Conservation (phyloP, 257 asterid genomes). For the Cruciata laevipes region DNA sequence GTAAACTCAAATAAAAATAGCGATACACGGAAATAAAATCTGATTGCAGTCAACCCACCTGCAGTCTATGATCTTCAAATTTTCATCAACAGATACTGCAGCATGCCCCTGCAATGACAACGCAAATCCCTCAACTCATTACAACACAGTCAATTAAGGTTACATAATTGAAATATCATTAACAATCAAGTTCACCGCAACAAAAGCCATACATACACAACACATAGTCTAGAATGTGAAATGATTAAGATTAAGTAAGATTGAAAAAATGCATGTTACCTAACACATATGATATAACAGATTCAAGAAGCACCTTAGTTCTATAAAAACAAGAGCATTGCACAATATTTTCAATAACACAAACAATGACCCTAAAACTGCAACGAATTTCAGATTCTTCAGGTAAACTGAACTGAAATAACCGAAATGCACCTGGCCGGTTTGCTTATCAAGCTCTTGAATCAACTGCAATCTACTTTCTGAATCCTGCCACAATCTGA, state of each 20-base stretch:
- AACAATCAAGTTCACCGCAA: neutral
- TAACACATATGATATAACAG: neutral
- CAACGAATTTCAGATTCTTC: neutral
- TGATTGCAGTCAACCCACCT: conserved; percentile 35
- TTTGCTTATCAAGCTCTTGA: conserved; percentile 55
- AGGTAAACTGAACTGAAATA: neutral
- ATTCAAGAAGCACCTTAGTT: neutral
- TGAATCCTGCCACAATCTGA: conserved; percentile 87
- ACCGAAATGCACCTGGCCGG: conserved; percentile 51
- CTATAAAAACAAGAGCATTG: neutral
- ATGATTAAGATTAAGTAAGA: neutral
- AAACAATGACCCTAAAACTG: neutral
- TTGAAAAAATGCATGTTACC: neutral
- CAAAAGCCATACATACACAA: neutral
- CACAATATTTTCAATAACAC: neutral
- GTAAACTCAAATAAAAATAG: neutral
- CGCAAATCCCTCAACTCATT: neutral
- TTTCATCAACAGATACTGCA: conserved; percentile 70
- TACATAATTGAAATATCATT: neutral
- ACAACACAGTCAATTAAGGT: neutral
- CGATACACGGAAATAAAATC: conserved; percentile 1
- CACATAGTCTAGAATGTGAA: neutral
- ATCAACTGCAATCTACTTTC: conserved; percentile 49
- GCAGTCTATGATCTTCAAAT: conserved; percentile 69
- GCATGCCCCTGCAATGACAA: conserved; percentile 54